Percentiles rank a stretch among this genome's conserved stretches.
Evolutionary conservation across 768 basidiomycete species (phyloP).

Genomic region (Auricularia auricula-judae): DNA sequence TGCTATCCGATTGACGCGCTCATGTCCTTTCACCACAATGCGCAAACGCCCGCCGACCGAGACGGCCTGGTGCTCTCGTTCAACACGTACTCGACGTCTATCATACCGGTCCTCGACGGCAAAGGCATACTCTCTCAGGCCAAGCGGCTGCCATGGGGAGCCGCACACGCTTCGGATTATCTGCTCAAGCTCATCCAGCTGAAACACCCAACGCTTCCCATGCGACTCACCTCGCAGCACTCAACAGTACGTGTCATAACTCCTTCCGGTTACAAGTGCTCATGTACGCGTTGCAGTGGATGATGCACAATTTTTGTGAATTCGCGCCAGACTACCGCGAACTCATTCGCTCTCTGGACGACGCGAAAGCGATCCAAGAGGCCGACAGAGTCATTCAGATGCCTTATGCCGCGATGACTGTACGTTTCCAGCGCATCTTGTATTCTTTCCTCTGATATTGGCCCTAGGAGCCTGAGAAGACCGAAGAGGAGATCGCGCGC

Average conservation of each 20-base stretch:
- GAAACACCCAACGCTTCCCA: constrained; percentile 90
- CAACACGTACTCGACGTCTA: constrained; percentile 82
- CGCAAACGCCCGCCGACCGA: constrained; percentile 19
- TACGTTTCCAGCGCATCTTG: constrained; percentile 10
- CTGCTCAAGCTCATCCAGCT: constrained; percentile 88
- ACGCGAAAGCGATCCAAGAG: constrained; percentile 52
- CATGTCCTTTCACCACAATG: constrained; percentile 87
- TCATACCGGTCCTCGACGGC: constrained; percentile 79
- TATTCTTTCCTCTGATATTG: too few relatives aligned
- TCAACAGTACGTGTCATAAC: constrained; percentile 45
- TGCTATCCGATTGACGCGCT: constrained; percentile 82
- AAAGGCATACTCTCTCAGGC: constrained; percentile 75
- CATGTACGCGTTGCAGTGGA: constrained; percentile 48
- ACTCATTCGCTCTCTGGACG: constrained; percentile 53
- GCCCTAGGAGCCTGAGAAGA: constrained; percentile 57
- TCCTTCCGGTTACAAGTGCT: neutral
- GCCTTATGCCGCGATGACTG: constrained; percentile 45
- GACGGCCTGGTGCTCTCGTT: constrained; percentile 87
- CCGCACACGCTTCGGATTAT: constrained; percentile 81
- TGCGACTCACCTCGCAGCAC: constrained; percentile 65
- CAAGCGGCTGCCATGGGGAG: constrained; percentile 96
- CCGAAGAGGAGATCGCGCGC: constrained; percentile 77
- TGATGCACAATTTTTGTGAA: constrained; percentile 79
- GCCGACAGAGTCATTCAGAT: constrained; percentile 77
- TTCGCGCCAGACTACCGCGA: constrained; percentile 67